Percentiles rank a stretch among this genome's conserved stretches.
Evolutionary conservation across 495 filamentous ascomycete genomes (phyloP).

Genomic region (Podospora appendiculata): DNA sequence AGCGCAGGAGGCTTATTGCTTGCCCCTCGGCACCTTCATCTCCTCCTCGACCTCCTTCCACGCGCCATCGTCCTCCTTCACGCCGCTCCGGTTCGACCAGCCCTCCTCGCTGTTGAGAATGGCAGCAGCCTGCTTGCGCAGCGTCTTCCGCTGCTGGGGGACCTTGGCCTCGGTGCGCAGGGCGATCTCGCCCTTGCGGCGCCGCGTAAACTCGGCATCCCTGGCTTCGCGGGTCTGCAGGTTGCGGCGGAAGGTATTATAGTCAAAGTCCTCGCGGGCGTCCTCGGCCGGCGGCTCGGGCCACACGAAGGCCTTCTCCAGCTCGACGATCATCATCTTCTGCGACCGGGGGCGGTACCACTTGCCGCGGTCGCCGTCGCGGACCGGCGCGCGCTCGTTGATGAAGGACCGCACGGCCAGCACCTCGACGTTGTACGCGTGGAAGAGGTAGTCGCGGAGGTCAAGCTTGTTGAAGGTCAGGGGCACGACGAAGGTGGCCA

Average conservation of each 20-base stretch:
- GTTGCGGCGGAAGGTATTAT: constrained; percentile 18
- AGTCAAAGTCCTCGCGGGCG: constrained; percentile 24
- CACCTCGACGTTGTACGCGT: constrained; percentile 62
- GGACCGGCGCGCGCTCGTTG: constrained; percentile 55
- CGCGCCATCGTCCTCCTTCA: constrained; percentile 34
- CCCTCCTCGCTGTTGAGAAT: constrained; percentile 20
- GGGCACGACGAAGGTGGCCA: constrained; percentile 78
- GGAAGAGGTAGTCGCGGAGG: constrained; percentile 77
- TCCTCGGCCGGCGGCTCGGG: constrained; percentile 52
- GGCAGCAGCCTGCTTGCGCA: constrained; percentile 26
- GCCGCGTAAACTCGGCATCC: constrained; percentile 21
- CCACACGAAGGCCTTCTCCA: constrained; percentile 78
- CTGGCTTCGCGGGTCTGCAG: constrained; percentile 16
- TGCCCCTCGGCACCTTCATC: neutral
- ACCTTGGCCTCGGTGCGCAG: constrained; percentile 9
- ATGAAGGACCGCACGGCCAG: constrained; percentile 71
- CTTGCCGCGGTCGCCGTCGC: constrained; percentile 34
- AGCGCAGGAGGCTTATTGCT: neutral
- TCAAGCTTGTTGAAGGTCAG: constrained; percentile 88
- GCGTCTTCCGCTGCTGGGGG: constrained; percentile 10
- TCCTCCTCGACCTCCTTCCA: constrained; percentile 24
- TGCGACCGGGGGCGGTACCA: constrained; percentile 54
- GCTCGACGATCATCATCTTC: constrained; percentile 89
- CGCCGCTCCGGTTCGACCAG: constrained; percentile 44
- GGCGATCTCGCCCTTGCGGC: constrained; percentile 8